Evolutionary conservation across 176 grass and related monocot species (phyloP).

Genomic region (Cocos nucifera): DNA sequence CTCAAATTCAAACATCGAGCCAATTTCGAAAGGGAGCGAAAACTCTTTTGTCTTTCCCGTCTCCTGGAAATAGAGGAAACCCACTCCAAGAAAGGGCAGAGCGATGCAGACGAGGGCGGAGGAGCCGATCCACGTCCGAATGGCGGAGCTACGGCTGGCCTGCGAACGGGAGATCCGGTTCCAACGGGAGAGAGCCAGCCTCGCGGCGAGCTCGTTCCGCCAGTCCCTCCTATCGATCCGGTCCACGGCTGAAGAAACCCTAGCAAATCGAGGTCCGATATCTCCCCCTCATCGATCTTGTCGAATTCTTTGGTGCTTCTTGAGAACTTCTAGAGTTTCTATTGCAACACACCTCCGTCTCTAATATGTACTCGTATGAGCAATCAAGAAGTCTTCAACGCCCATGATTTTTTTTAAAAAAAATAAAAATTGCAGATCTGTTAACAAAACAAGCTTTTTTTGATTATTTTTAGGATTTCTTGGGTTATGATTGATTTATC

Average conservation of each 20-base stretch:
- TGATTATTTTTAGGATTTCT: no score
- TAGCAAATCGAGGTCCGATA: conserved; percentile 35
- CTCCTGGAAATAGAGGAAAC: background rate
- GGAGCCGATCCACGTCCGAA: conserved; percentile 14
- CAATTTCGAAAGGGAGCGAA: conserved; percentile 4
- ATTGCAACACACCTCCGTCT: background rate
- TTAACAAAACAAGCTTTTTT: no score
- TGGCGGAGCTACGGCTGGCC: conserved; percentile 22
- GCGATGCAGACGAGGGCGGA: conserved; percentile 11
- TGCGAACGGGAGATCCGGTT: conserved; percentile 24
- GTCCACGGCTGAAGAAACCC: conserved; percentile 30
- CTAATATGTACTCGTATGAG: no score
- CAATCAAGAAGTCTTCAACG: no score
- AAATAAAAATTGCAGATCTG: no score
- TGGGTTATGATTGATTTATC: no score
- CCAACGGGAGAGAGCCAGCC: conserved; percentile 13
- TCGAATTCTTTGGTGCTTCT: background rate
- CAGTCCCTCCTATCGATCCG: conserved; percentile 45
- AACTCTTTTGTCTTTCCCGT: background rate
- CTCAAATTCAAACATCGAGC: no score
- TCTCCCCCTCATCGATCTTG: background rate
- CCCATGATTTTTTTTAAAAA: no score
- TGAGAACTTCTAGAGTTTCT: background rate
- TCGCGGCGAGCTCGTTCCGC: conserved; percentile 36
- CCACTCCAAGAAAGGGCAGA: no score